These are phyloP conservation scores for Venturia effusa DNA, from an alignment of 2,329 filamentous ascomycete species.

Conservation along the genomic window DNA sequence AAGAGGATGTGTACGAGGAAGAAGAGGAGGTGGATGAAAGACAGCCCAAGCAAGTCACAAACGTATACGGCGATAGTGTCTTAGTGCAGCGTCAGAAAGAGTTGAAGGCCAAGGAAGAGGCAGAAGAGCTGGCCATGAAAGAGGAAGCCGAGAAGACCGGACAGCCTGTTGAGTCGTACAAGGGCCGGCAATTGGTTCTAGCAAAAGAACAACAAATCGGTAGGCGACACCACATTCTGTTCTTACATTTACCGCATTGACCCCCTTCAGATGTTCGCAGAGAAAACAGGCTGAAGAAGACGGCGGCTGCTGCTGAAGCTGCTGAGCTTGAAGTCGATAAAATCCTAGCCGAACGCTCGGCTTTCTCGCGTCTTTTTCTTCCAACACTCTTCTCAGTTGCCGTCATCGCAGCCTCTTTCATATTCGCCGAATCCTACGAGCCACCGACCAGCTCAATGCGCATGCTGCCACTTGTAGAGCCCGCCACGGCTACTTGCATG, in stretches of 20 bases:
- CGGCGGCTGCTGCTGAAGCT: background rate
- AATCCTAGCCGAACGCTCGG: background rate
- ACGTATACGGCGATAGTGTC: conserved; percentile 13
- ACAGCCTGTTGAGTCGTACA: background rate
- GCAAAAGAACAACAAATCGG: background rate
- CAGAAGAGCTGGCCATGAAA: background rate
- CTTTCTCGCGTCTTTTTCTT: conserved; percentile 23
- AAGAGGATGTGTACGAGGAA: conserved; percentile 16
- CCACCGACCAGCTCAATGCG: conserved; percentile 22
- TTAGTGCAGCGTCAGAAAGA: conserved; percentile 5
- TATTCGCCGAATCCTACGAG: conserved; percentile 23
- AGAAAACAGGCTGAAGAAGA: background rate
- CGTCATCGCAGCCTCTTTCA: conserved; percentile 17
- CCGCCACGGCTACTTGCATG: conserved; percentile 47
- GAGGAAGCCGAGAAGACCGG: background rate
- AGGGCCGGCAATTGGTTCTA: background rate
- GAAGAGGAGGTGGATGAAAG: conserved; percentile 15
- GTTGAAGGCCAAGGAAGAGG: conserved; percentile 1
- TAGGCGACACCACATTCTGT: background rate
- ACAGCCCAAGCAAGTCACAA: conserved; percentile 15
- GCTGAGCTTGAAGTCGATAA: background rate
- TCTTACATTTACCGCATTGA: background rate
- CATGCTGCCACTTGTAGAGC: conserved; percentile 36
- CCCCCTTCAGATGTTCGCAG: background rate
- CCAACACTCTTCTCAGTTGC: conserved; percentile 24